Conservation (phyloP, 1,284 basidiomycete genomes). For the Apiotrichum domesticum region DNA sequence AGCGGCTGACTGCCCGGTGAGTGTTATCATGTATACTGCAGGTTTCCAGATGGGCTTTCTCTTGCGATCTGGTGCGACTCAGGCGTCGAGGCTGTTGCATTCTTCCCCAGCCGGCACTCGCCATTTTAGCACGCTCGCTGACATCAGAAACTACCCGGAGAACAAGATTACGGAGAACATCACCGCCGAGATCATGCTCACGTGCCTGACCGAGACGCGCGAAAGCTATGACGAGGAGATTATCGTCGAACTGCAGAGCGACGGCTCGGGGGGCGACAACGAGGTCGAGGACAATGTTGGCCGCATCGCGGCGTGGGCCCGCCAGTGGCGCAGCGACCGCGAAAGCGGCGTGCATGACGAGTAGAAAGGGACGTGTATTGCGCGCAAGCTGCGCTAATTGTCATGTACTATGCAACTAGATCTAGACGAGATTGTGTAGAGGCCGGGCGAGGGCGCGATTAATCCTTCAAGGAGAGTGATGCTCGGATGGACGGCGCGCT, state of each 20-base stretch:
- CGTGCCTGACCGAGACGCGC: slow-evolving; percentile 80
- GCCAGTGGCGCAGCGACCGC: slow-evolving; percentile 62
- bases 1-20: slow-evolving; percentile 84
- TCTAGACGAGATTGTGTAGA: too few relatives aligned
- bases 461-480: too few relatives aligned
- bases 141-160: slow-evolving; percentile 56
- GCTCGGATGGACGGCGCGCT: too few relatives aligned
- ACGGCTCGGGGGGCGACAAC: slow-evolving; percentile 57
- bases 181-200: slow-evolving; percentile 96
- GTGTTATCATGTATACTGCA: slow-evolving; percentile 24
- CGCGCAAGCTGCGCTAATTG: too few relatives aligned
- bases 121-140: slow-evolving; percentile 52
- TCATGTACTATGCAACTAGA: too few relatives aligned
- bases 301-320: slow-evolving; percentile 79
- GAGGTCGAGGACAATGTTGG: slow-evolving; percentile 80
- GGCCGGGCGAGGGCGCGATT: too few relatives aligned
- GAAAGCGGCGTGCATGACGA: slow-evolving; percentile 29
- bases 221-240: slow-evolving; percentile 78
- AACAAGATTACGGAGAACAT: slow-evolving; percentile 99
- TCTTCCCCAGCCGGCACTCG: not conserved
- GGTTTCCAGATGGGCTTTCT: not conserved
- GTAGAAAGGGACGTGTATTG: not conserved
- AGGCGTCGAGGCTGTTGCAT: too few relatives aligned
- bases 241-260: slow-evolving; percentile 77
- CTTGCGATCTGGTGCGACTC: not conserved